Conservation (phyloP, 768 basidiomycete species). For the Lentinula guzmanii region DNA sequence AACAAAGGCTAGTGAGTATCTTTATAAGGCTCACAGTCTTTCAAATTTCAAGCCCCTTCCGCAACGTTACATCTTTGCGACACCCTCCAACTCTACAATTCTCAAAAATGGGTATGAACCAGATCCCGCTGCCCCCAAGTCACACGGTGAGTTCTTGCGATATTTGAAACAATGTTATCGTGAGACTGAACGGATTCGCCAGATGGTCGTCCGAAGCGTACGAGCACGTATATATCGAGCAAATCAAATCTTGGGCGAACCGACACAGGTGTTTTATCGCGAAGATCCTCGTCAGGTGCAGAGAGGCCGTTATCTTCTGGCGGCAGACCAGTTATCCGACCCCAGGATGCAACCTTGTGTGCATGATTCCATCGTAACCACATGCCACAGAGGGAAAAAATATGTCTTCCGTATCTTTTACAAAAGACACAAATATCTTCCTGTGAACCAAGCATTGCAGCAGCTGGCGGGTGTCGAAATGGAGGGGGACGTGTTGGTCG, state of each 20-base stretch:
- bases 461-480: background rate
- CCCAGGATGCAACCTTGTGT: background rate
- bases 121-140: no score
- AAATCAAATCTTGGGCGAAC: background rate
- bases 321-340: background rate
- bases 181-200: no score
- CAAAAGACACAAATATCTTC: background rate
- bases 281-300: background rate
- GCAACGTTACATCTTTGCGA: no score
- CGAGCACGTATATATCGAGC: background rate
- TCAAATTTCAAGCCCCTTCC: no score
- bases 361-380: background rate
- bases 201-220: background rate
- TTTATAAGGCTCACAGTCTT: no score
- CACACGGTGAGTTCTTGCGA: no score
- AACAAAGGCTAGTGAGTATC: no score
- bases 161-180: no score
- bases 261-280: background rate
- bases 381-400: background rate
- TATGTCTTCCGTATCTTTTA: background rate
- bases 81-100: no score
- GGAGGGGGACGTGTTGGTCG: background rate
- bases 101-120: no score
- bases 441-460: background rate
- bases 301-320: background rate